Percentiles rank a stretch among this genome's conserved stretches.
Conservation (phyloP, 2,329 filamentous ascomycete species). For the Trichophyton simii region DNA sequence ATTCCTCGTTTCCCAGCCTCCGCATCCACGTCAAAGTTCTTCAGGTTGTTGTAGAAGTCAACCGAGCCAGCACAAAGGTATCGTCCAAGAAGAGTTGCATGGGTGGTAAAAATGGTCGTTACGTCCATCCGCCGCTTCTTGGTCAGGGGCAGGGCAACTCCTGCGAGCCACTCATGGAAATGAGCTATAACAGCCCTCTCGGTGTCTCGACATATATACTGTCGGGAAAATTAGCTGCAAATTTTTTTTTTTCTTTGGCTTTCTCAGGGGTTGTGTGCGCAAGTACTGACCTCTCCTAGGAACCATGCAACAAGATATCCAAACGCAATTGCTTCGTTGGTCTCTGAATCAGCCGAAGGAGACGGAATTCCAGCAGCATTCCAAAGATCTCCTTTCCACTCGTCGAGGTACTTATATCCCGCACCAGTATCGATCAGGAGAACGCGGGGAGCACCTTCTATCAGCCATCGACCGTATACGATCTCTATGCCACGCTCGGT, state of each 20-base stretch:
- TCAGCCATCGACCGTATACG: conserved; percentile 91
- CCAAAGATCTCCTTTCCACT: conserved; percentile 97
- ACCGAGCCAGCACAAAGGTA: conserved; percentile 96
- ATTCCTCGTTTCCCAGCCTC: conserved; percentile 97
- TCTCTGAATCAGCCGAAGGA: conserved; percentile 81
- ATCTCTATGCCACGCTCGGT: conserved; percentile 76
- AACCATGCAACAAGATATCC: conserved; percentile 98
- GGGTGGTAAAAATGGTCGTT: conserved; percentile 96
- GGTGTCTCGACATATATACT: conserved; percentile 93
- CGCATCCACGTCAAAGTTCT: conserved; percentile 89
- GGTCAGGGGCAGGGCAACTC: conserved; percentile 79
- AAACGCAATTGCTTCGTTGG: conserved; percentile 94
- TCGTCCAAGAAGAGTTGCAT: conserved; percentile 85
- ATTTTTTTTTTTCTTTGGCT: background rate
- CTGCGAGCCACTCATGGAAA: conserved; percentile 97
- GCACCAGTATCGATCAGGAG: conserved; percentile 91
- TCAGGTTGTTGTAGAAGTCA: conserved; percentile 98
- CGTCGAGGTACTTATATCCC: conserved; percentile 78
- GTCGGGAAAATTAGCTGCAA: background rate
- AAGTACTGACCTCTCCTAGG: conserved; percentile 66
- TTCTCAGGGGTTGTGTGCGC: background rate
- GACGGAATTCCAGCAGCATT: conserved; percentile 86
- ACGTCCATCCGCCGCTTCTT: conserved; percentile 93
- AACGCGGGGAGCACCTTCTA: conserved; percentile 88
- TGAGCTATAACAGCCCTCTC: conserved; percentile 87